These are phyloP conservation scores for Aspergillus viridinutans DNA, from an alignment of 2,329 filamentous ascomycete species.

Conservation along the genomic window DNA sequence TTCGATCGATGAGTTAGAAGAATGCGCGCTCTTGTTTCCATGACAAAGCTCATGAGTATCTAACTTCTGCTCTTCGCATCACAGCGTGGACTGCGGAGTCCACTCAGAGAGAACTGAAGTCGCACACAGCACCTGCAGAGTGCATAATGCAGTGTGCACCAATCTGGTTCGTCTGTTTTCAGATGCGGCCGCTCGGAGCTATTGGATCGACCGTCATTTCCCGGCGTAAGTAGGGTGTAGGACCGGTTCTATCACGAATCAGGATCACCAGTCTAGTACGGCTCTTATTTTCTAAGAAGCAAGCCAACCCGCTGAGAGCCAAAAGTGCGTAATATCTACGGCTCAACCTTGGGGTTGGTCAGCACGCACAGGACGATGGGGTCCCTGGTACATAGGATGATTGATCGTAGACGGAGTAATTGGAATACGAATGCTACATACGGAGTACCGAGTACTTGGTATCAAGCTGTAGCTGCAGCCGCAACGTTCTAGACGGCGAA, in stretches of 20 bases:
- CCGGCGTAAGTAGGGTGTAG: background rate
- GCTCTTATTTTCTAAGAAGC: background rate
- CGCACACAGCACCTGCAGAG: background rate
- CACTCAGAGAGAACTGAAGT: background rate
- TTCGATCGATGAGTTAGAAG: background rate
- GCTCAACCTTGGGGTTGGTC: background rate
- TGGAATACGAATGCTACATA: background rate
- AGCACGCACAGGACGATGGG: background rate
- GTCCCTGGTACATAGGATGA: background rate
- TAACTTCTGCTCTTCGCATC: no score
- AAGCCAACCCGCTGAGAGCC: background rate
- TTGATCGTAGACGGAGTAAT: background rate
- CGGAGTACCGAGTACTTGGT: background rate
- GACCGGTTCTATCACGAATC: conserved; percentile 3
- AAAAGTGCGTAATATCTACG: background rate
- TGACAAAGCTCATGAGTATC: no score
- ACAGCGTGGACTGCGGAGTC: background rate
- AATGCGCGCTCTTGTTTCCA: background rate
- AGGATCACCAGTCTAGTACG: background rate
- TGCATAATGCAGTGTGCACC: background rate
- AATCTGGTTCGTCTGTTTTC: conserved; percentile 1
- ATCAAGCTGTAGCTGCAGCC: conserved; percentile 30
- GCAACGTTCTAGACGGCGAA: conserved; percentile 11
- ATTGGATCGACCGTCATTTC: conserved; percentile 12
- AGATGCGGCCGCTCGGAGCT: conserved; percentile 1